Evolutionary conservation across 169 alveolate species (phyloP), one percentile per base, ranked within the genome.

Genomic region (Plasmodium gonderi): DNA sequence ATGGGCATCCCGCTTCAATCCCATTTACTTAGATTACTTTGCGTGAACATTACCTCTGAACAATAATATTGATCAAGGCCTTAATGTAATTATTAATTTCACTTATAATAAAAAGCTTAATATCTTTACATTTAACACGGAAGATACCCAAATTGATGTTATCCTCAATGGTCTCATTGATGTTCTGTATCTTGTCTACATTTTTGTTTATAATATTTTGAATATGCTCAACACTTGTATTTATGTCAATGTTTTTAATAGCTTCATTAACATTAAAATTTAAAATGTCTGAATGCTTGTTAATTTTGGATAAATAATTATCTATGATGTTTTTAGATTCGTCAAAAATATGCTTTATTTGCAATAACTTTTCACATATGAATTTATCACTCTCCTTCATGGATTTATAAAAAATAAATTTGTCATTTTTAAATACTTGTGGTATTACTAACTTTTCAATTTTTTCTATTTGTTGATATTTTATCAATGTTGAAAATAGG

Each of bases 401-500:
- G 45, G 89, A 85, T 29, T 85, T 85, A 78, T 85, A 85, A 65
- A 85, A 85, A 33, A 85, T 85, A 42, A 85, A 85, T 75, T 85
- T 85, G 49, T 85, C 92, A 74, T 85, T 85, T 85, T 85, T 85
- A 67, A 85, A 85, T 40, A 85, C 67, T 75, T 85, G 92, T 75
- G 92, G 92, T 36, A 85, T 85, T 20, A 85, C 87, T 74, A 85
- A 76, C 89, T 85, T 85, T 85, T 85, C 92, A 44, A 85, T 85
- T 85, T 85, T 85, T 85, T 75, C 92, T 45, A 85, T 85, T 75
- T 85, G 92, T 44, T 85, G 92, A 74, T 85, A 85, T 85, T 85
- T 85, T 38, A 85, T 85, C 47, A 85, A 68, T 3, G 78, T 85
- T 12, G 92, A 85, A 36, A 54, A 40, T 38, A 85, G 17, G 8